These are phyloP conservation scores for Rubia balearica DNA, from an alignment of 305 asterid species.

Conservation along the genomic window DNA sequence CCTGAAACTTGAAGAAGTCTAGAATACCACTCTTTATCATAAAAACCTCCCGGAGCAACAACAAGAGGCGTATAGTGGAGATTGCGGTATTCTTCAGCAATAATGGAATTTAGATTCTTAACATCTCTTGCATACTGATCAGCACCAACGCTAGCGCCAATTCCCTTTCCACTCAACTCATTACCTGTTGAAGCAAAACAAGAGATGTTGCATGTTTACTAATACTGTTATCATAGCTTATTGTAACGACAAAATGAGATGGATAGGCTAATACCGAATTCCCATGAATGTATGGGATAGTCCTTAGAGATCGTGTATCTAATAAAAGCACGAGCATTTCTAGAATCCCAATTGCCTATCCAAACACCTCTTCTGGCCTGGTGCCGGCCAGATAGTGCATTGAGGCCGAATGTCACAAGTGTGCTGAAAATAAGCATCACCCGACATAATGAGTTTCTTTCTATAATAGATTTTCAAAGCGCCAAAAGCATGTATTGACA, in stretches of 20 bases:
- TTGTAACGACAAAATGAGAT: background rate
- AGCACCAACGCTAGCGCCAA: conserved; percentile 72
- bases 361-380: conserved; percentile 37
- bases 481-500: background rate
- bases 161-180: conserved; percentile 76
- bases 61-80: conserved; percentile 40
- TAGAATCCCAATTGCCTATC: conserved; percentile 79
- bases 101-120: conserved; percentile 37
- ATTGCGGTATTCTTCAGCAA: conserved; percentile 39
- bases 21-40: conserved; percentile 64
- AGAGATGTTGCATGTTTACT: background rate
- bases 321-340: conserved; percentile 68
- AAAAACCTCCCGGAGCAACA: conserved; percentile 94
- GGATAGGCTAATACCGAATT: conserved; percentile 51
- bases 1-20: conserved; percentile 66
- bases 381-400: conserved; percentile 78
- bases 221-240: background rate
- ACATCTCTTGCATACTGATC: conserved; percentile 71
- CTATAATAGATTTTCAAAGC: background rate
- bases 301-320: conserved; percentile 68
- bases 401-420: conserved; percentile 71
- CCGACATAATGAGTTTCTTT: conserved; percentile 5
- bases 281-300: conserved; percentile 75
- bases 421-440: conserved; percentile 40
- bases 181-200: conserved; percentile 47